These are phyloP conservation scores for Phytophthora quininea DNA, from an alignment of 352 stramenopile species.

Conservation along the genomic window DNA sequence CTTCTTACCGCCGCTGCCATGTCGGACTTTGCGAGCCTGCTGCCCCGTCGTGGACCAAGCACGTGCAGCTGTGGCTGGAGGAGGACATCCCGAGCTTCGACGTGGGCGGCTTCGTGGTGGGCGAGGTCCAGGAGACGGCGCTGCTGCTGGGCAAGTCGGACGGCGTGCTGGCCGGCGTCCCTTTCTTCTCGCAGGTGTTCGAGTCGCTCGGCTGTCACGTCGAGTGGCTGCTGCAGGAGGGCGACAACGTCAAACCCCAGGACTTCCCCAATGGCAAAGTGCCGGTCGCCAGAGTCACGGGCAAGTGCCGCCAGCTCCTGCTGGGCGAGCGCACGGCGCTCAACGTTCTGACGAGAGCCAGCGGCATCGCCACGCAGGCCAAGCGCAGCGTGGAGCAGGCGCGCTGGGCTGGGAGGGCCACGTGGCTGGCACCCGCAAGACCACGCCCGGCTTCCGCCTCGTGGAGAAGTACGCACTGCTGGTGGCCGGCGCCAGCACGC, in stretches of 20 bases:
- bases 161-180: constrained; percentile 94
- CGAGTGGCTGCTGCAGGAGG: constrained; percentile 90
- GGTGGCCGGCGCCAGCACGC: constrained; percentile 93
- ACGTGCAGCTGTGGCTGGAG: constrained; percentile 94
- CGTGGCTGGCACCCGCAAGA: constrained; percentile 98
- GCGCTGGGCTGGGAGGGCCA: constrained; percentile 91
- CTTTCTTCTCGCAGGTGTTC: constrained; percentile 97
- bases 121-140: constrained; percentile 83
- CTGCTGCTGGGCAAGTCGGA: constrained; percentile 93
- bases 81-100: constrained; percentile 98
- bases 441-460: constrained; percentile 97
- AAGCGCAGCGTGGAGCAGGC: constrained; percentile 69
- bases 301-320: constrained; percentile 94
- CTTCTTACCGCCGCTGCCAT: constrained; percentile 2
- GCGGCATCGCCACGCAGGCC: constrained; percentile 93
- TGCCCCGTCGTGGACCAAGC: constrained; percentile 86
- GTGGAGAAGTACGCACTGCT: constrained; percentile 99
- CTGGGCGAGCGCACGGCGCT: constrained; percentile 97
- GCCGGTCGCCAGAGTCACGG: constrained; percentile 93
- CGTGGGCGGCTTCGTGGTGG: constrained; percentile 98
- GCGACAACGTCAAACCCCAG: constrained; percentile 54
- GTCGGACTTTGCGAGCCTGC: constrained; percentile 62
- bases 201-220: constrained; percentile 90
- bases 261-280: constrained; percentile 76
- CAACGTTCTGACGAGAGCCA: constrained; percentile 96